Evolutionary conservation across 2,329 filamentous ascomycete species (phyloP).

Genomic region (Trichoderma gracile): DNA sequence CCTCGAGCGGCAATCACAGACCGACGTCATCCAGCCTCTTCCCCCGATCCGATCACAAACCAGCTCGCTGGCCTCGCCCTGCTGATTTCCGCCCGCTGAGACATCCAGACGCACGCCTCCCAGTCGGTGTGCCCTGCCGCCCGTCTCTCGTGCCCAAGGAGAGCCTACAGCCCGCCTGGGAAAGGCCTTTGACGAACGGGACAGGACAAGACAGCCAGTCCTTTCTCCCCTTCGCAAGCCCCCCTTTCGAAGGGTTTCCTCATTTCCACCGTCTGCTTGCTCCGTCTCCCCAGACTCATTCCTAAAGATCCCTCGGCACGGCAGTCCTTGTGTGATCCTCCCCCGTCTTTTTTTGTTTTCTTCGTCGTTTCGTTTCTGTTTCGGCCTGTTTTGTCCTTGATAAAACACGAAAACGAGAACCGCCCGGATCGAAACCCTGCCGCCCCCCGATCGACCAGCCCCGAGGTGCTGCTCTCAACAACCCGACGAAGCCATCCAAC

Average conservation of each 20-base stretch:
- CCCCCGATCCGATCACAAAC: background rate
- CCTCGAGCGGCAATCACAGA: constrained; percentile 5
- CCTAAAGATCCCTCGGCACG: background rate
- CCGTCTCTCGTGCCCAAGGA: background rate
- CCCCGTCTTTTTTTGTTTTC: too few species aligned
- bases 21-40: constrained; percentile 14
- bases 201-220: background rate
- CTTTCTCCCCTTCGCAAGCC: background rate
- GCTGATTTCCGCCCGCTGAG: constrained; percentile 16
- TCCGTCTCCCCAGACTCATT: background rate
- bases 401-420: background rate
- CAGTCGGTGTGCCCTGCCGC: constrained; percentile 9
- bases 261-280: constrained; percentile 10
- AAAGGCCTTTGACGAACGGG: constrained; percentile 3
- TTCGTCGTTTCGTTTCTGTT: background rate
- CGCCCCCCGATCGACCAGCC: constrained; percentile 3
- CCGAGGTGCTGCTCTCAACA: too few species aligned
- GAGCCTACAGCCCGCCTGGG: background rate
- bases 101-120: constrained; percentile 11
- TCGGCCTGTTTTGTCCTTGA: background rate
- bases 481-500: background rate
- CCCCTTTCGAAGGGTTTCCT: constrained; percentile 7
- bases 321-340: background rate
- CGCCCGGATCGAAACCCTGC: background rate
- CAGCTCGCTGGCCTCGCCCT: background rate